phyloP scores from a whole-genome alignment of 2,329 filamentous ascomycete genomes.

The Scytalidium lignicola region DNA sequence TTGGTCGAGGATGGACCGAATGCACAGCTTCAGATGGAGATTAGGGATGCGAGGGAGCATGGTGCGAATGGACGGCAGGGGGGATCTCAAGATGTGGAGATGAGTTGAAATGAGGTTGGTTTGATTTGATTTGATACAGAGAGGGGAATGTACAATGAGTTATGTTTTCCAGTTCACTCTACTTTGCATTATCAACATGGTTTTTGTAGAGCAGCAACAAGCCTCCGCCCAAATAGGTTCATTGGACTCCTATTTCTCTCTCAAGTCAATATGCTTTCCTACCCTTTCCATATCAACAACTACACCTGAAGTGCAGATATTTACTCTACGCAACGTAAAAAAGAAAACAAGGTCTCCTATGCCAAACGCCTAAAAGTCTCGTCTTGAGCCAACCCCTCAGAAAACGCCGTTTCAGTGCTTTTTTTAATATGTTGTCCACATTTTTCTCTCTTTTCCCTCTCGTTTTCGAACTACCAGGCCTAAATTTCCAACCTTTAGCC shows the following conservation, averaged over 20 bases:
- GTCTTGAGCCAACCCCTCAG: neutral
- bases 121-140: neutral
- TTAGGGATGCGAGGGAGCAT: constrained; percentile 12
- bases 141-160: neutral
- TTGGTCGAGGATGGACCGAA: constrained; percentile 21
- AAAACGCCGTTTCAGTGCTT: neutral
- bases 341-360: neutral
- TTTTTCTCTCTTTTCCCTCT: neutral
- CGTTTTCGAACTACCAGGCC: neutral
- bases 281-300: too few species aligned
- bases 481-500: neutral
- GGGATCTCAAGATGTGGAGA: constrained; percentile 23
- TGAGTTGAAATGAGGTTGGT: constrained; percentile 13
- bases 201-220: too few species aligned
- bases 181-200: too few species aligned
- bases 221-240: too few species aligned
- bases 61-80: constrained; percentile 10
- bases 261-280: too few species aligned
- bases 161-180: too few species aligned
- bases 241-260: too few species aligned
- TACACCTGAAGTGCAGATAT: too few species aligned
- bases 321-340: neutral
- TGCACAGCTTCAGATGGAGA: constrained; percentile 27
- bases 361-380: neutral
- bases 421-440: neutral